Base-by-base conservation (phyloP, 1,139 yeast genomes). In the Kodamaea suecica region DNA sequence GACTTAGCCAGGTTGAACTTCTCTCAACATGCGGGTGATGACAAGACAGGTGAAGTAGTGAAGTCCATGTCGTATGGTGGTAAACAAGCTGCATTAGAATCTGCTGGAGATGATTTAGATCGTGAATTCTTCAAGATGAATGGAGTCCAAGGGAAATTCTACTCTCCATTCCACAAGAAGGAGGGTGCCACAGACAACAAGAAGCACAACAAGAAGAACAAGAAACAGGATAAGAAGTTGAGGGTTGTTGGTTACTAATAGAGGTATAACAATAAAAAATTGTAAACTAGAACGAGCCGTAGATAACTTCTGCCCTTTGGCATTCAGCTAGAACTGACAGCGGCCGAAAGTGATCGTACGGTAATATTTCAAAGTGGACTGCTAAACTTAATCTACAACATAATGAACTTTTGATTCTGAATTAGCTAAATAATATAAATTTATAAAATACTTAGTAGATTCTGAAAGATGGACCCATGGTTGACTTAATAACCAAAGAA, bases 401-500 rank as follows among this genome's bases (percentile, higher is more conserved):
- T n/a, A n/a, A n/a, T n/a, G n/a, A n/a, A n/a, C n/a, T n/a, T n/a
- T n/a, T n/a, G n/a, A n/a, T n/a, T n/a, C n/a, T n/a, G 27, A 26
- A 26, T 26, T 26, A 26, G 13, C 17, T 26, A 15, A 26, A 6
- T 15, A 11, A 37, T 36, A 37, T 41, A 48, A 45, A 50, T 43
- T 40, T 36, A 37, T 41, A 48, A 45, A 50, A 43, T 40, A 56
- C 65, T 75, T 90, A 92, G 92, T 92, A 92, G 72, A 92, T 82
- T 84, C 98, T 90, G 95, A 84, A 87, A 68, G 97, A 85, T 72
- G 97, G 97, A 76, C 99, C 98, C 99, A 94, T 94, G 74, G 97
- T 80, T 51, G 97, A 87, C 82, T 94, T 94, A 78, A 94, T 84
- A 70, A 90, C 97, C 75, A 94, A 79, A 65, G 98, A 92, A 64